Conservation (phyloP, 495 filamentous ascomycete species). For the Barbatosphaeria neglecta region DNA sequence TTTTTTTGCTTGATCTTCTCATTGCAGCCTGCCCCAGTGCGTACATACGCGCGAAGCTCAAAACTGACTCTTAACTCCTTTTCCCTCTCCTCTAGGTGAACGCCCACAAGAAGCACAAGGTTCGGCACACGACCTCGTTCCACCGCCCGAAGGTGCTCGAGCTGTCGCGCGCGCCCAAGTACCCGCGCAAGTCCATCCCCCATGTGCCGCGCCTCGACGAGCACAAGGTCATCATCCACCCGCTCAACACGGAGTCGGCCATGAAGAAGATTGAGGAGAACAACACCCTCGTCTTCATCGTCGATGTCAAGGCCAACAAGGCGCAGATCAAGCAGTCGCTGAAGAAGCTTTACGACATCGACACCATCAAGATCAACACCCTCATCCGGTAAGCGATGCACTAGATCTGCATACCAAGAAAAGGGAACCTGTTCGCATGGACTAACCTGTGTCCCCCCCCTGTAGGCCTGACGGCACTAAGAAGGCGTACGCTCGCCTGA, state of each 20-base stretch:
- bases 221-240: slow-evolving; percentile 76
- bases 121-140: slow-evolving; percentile 88
- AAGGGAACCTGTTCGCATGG: neutral
- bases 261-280: slow-evolving; percentile 99
- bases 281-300: slow-evolving; percentile 98
- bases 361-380: slow-evolving; percentile 97
- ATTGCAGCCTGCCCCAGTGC: neutral
- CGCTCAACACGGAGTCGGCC: slow-evolving; percentile 92
- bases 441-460: neutral
- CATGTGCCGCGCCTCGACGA: slow-evolving; percentile 85
- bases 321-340: slow-evolving; percentile 96
- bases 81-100: slow-evolving; percentile 37
- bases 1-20: neutral
- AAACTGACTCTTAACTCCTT: no score
- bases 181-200: slow-evolving; percentile 88
- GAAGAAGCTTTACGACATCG: slow-evolving; percentile 99
- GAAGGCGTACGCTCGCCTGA: slow-evolving; percentile 95
- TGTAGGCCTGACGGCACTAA: slow-evolving; percentile 85
- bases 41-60: no score
- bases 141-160: slow-evolving; percentile 91
- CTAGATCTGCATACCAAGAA: neutral
- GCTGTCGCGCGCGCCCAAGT: slow-evolving; percentile 85
- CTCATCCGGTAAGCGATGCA: slow-evolving; percentile 69
- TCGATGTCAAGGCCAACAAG: slow-evolving; percentile 98
- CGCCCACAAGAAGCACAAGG: slow-evolving; percentile 83